Evolutionary conservation across 2,329 filamentous ascomycete species (phyloP).

Genomic region (Colletotrichum horii): DNA sequence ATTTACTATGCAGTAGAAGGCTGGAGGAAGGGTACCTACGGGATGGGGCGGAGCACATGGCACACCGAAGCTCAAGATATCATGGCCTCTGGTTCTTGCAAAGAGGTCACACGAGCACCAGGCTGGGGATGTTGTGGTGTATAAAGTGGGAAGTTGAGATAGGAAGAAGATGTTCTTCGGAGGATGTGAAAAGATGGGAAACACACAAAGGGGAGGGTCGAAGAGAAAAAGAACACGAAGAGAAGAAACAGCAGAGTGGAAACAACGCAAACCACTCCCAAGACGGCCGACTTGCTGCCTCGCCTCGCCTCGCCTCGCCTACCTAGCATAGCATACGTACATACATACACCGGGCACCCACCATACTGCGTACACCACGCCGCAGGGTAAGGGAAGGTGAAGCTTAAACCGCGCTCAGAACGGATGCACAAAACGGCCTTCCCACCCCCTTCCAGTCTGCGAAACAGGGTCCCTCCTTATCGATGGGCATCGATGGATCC

Average conservation of each 20-base stretch:
- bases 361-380: background rate
- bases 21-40: conserved; percentile 14
- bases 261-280: background rate
- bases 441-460: background rate
- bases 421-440: conserved; percentile 15
- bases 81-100: background rate
- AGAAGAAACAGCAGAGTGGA: background rate
- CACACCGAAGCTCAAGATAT: conserved; percentile 18
- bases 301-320: background rate
- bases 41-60: conserved; percentile 18
- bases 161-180: background rate
- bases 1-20: background rate
- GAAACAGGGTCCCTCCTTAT: conserved; percentile 18
- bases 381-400: conserved; percentile 10
- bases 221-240: background rate
- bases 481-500: conserved; percentile 7
- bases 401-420: conserved; percentile 21
- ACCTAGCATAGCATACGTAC: background rate
- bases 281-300: background rate
- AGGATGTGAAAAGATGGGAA: background rate
- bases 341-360: too few species aligned
- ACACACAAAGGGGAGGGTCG: background rate
- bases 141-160: background rate
- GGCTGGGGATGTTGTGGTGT: background rate
- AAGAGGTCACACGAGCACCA: conserved; percentile 15